Evolutionary conservation across 2,329 filamentous ascomycete species (phyloP).

Genomic region (Didymella arachidicola): DNA sequence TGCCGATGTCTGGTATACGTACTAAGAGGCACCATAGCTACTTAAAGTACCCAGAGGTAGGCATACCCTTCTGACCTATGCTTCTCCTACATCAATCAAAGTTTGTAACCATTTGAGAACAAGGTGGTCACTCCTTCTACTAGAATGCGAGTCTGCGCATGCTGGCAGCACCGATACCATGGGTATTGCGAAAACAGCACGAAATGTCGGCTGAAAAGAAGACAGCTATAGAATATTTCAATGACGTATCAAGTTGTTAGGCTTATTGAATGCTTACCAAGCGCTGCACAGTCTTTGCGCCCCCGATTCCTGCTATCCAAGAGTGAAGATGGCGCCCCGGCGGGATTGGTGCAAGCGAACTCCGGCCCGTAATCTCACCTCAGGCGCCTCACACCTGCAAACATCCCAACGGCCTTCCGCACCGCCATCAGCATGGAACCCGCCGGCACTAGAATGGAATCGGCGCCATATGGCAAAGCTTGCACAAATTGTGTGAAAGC

Average conservation of each 20-base stretch:
- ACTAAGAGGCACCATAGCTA: too few relatives aligned
- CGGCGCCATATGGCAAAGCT: conserved; percentile 39
- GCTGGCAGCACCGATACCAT: too few relatives aligned
- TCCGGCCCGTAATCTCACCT: conserved; percentile 11
- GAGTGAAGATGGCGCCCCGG: neutral
- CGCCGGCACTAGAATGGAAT: conserved; percentile 25
- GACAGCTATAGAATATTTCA: too few relatives aligned
- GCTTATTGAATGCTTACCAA: too few relatives aligned
- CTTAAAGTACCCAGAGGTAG: too few relatives aligned
- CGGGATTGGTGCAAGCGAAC: conserved; percentile 16
- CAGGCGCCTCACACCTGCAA: neutral
- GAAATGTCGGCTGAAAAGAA: neutral
- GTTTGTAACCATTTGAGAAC: too few relatives aligned
- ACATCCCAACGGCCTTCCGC: conserved; percentile 7
- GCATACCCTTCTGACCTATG: too few relatives aligned
- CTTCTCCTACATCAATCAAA: too few relatives aligned
- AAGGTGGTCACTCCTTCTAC: too few relatives aligned
- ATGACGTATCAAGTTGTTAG: neutral
- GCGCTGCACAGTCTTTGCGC: too few relatives aligned
- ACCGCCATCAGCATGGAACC: conserved; percentile 19
- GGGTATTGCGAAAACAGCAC: neutral
- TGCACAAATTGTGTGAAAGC: conserved; percentile 37
- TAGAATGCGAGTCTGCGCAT: too few relatives aligned
- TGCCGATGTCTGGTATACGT: too few relatives aligned
- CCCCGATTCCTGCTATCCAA: neutral